Evolutionary conservation across 208 protist species (phyloP).

Genomic region (Leishmania amazonensis): DNA sequence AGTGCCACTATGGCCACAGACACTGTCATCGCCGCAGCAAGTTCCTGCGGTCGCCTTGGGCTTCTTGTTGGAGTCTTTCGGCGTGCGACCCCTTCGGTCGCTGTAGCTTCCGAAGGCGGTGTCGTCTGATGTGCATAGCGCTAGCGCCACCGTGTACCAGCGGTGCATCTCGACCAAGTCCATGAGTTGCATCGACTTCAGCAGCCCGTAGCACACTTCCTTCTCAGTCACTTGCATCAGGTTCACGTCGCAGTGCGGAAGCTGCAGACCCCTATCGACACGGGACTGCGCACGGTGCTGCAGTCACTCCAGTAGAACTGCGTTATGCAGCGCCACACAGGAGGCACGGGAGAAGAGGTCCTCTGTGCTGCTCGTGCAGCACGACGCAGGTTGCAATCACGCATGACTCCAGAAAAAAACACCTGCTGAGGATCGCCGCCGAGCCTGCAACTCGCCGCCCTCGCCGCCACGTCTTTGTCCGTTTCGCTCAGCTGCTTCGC

Average conservation of each 20-base stretch:
- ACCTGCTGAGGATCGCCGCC: constrained; percentile 41
- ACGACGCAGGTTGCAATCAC: constrained; percentile 65
- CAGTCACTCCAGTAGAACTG: constrained; percentile 31
- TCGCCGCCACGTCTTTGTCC: constrained; percentile 62
- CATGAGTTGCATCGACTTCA: constrained; percentile 45
- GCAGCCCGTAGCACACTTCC: constrained; percentile 30
- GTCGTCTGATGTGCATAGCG: constrained; percentile 29
- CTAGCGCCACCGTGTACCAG: constrained; percentile 68
- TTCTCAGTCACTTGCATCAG: constrained; percentile 20
- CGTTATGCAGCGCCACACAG: constrained; percentile 27
- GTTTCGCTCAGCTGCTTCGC: constrained; percentile 39
- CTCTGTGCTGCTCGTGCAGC: constrained; percentile 22
- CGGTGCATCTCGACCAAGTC: constrained; percentile 49
- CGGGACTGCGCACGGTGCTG: constrained; percentile 9
- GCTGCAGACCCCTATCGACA: not conserved
- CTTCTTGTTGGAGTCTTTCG: not conserved
- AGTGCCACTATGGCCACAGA: not conserved
- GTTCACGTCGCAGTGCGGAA: constrained; percentile 23
- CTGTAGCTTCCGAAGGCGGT: not conserved
- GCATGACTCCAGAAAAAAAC: constrained; percentile 63
- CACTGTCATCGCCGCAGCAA: not conserved
- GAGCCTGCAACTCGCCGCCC: constrained; percentile 51
- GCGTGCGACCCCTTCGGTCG: not conserved
- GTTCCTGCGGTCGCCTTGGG: not conserved
- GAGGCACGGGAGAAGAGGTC: not conserved